Percentiles rank a stretch among this genome's conserved stretches.
These are phyloP conservation scores for Albifimbria verrucaria DNA, from an alignment of 2,329 filamentous ascomycete species.

Conservation along the genomic window DNA sequence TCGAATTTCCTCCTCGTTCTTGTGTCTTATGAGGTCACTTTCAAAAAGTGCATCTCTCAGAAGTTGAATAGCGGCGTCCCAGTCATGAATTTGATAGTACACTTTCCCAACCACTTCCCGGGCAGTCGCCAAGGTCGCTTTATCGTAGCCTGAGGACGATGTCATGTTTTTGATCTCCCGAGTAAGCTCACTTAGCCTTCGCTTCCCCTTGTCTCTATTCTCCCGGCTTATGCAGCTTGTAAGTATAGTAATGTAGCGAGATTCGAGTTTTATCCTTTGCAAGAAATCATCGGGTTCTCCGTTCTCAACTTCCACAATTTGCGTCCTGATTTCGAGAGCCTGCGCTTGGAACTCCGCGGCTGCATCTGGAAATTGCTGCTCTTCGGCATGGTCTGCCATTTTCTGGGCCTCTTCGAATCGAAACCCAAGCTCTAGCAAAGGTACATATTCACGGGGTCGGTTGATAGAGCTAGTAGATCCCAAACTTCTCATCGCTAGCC, in stretches of 20 bases:
- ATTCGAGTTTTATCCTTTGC: not conserved
- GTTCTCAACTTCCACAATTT: no score
- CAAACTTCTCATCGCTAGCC: not conserved
- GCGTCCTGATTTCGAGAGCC: not conserved
- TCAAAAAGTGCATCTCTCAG: not conserved
- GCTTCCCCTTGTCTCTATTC: no score
- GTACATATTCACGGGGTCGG: not conserved
- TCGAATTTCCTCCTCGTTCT: not conserved
- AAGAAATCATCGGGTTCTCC: no score
- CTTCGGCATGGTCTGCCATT: not conserved
- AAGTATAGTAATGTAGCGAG: no score
- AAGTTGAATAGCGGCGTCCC: not conserved
- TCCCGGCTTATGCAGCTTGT: no score
- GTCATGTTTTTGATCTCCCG: not conserved
- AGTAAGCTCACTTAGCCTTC: no score
- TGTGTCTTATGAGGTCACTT: not conserved
- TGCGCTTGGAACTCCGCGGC: constrained; percentile 16
- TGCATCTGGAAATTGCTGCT: constrained; percentile 28
- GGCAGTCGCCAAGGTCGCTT: not conserved
- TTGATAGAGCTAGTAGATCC: not conserved
- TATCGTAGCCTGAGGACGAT: not conserved
- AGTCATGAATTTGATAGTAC: not conserved
- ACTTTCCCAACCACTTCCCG: not conserved
- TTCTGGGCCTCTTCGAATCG: not conserved
- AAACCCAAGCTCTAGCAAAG: not conserved